A percentile compares a stretch with the other conserved stretches of the same genome.
phyloP scores from a whole-genome alignment of 768 basidiomycete species.

The Jaapia argillacea region DNA sequence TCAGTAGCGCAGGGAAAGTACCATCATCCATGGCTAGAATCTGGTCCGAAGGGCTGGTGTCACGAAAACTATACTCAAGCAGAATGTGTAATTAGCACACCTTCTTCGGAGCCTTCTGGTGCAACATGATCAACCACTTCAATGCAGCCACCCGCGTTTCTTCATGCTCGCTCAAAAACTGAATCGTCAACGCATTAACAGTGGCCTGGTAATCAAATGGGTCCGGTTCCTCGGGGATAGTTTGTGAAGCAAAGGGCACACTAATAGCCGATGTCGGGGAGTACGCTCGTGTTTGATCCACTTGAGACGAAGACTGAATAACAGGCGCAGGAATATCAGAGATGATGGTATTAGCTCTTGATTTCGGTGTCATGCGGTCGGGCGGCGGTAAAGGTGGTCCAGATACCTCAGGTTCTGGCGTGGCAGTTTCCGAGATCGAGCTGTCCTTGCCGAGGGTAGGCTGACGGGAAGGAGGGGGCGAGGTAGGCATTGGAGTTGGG shows the following conservation, averaged over 20 bases:
- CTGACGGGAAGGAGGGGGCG: not conserved
- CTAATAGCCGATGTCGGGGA: slow-evolving; percentile 20
- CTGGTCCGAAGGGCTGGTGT: slow-evolving; percentile 38
- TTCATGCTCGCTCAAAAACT: slow-evolving; percentile 93
- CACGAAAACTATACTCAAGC: too few relatives aligned
- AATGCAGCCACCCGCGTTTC: slow-evolving; percentile 92
- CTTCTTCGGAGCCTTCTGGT: slow-evolving; percentile 96
- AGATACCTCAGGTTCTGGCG: not conserved
- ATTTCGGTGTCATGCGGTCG: not conserved
- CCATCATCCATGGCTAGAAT: slow-evolving; percentile 95
- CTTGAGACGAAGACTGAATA: not conserved
- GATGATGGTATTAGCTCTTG: not conserved
- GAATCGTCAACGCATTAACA: slow-evolving; percentile 85
- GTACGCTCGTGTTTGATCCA: slow-evolving; percentile 19
- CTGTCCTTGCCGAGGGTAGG: not conserved
- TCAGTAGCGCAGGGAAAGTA: slow-evolving; percentile 90
- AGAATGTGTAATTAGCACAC: slow-evolving; percentile 24
- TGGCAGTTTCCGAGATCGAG: not conserved
- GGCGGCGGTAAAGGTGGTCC: not conserved
- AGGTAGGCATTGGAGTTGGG: not conserved
- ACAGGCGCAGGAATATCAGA: not conserved
- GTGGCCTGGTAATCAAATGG: slow-evolving; percentile 88
- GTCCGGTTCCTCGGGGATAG: slow-evolving; percentile 44
- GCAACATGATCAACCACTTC: slow-evolving; percentile 98
- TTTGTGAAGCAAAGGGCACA: slow-evolving; percentile 13